phyloP scores from a whole-genome alignment of 164 flowering plant genomes.

The Dillenia turbinata region DNA sequence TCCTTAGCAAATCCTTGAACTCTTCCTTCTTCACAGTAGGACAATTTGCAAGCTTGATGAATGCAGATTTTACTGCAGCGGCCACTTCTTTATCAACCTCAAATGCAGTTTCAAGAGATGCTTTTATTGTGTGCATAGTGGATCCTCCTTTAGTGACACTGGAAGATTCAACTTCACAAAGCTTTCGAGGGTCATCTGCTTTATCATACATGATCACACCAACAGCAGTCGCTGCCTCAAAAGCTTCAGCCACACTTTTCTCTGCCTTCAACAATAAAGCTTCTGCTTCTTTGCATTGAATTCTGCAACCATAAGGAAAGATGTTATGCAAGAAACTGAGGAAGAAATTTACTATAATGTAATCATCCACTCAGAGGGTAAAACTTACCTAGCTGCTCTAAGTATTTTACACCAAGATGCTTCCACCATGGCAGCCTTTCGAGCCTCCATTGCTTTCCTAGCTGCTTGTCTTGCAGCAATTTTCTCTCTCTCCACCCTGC shows the following conservation, averaged over 20 bases:
- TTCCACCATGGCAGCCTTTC: constrained; percentile 93
- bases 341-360: background rate
- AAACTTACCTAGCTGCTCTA: constrained; percentile 67
- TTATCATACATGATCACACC: constrained; percentile 84
- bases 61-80: constrained; percentile 79
- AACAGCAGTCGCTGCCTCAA: constrained; percentile 68
- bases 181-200: constrained; percentile 50
- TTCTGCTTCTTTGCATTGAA: constrained; percentile 78
- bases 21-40: constrained; percentile 56
- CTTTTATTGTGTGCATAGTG: constrained; percentile 62
- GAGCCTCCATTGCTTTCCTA: constrained; percentile 76
- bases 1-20: constrained; percentile 51
- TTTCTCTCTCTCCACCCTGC: constrained; percentile 73
- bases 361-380: background rate
- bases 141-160: constrained; percentile 44
- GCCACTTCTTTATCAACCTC: constrained; percentile 93
- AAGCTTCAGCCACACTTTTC: constrained; percentile 62
- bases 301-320: constrained; percentile 32
- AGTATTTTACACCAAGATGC: constrained; percentile 98
- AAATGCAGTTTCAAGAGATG: constrained; percentile 90
- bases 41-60: constrained; percentile 57
- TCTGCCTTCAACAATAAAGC: constrained; percentile 53
- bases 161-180: constrained; percentile 53
- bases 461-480: constrained; percentile 91
- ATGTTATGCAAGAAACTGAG: background rate